Percentiles rank a stretch among this genome's conserved stretches.
Conservation (phyloP, 768 basidiomycete genomes). For the Cyclocybe cylindracea region DNA sequence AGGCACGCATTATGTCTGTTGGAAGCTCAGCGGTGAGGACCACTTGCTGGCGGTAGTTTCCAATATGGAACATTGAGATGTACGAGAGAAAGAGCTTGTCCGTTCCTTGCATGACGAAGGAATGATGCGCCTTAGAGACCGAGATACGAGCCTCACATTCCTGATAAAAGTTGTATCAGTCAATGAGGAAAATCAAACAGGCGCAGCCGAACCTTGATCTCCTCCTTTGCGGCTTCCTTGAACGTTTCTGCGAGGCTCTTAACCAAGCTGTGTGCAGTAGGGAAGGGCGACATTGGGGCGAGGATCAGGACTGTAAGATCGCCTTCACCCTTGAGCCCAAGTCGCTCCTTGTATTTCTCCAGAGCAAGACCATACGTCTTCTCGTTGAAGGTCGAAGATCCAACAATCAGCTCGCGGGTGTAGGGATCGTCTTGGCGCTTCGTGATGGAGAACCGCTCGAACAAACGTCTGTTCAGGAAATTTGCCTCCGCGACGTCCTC, state of each 20-base stretch:
- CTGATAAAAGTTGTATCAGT: slow-evolving; percentile 6
- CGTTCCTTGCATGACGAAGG: slow-evolving; percentile 39
- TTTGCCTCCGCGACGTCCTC: slow-evolving; percentile 42
- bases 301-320: slow-evolving; percentile 38
- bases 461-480: slow-evolving; percentile 38
- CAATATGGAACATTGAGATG: slow-evolving; percentile 35
- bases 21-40: slow-evolving; percentile 33
- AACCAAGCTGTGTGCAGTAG: slow-evolving; percentile 26
- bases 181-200: not conserved
- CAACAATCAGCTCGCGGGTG: slow-evolving; percentile 26
- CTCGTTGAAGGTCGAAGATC: slow-evolving; percentile 31
- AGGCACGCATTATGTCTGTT: slow-evolving; percentile 3
- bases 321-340: slow-evolving; percentile 27
- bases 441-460: slow-evolving; percentile 36
- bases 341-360: slow-evolving; percentile 35
- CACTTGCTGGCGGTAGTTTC: slow-evolving; percentile 36
- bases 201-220: slow-evolving; percentile 29
- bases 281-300: slow-evolving; percentile 44
- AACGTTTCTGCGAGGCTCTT: slow-evolving; percentile 33
- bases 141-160: slow-evolving; percentile 30
- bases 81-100: slow-evolving; percentile 32
- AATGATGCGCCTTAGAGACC: slow-evolving; percentile 28
- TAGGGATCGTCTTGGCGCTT: slow-evolving; percentile 20
- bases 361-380: slow-evolving; percentile 34
- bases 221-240: slow-evolving; percentile 30